Base-by-base conservation (phyloP, 805 yeast genomes). In the Ogataea methanolica region DNA sequence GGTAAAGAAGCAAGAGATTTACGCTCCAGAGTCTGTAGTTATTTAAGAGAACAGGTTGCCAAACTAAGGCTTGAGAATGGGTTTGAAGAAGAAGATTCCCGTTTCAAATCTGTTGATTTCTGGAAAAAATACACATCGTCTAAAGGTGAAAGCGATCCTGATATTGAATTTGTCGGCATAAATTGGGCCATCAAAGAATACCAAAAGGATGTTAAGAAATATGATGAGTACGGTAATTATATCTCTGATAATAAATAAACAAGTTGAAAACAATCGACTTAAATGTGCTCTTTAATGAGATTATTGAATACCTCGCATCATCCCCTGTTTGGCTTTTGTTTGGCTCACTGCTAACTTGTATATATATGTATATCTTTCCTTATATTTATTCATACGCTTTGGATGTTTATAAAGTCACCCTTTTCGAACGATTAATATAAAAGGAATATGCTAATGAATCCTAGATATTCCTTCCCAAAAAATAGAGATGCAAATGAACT, bases 111-210 rank as follows among this genome's bases (percentile, higher is more conserved):
- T 31, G 90, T 88, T 1, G 65, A 65, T 19, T 91, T 85, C 73
- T 91, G 98, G 98, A 78, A 71, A 54, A 64, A 69, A 19, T 88
- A 73, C 62, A 86, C 92, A 7, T 42, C 48, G 2, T 65, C 83
- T 3, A 88, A 83, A 65, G 95, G 95, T 11, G 67, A 58, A 23
- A 75, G 82, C 48, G 89, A 81, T 50, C 85, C 85, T 0, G 86
- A 80, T 46, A 77, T 88, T 21, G 67, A 80, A 55, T 85, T 88
- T 55, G 75, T 85, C 26, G 96, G 96, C 2, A 69, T 81, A 59
- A 88, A 88, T 61, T 87, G 95, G 94, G 95, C 95, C 1, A 77
- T 86, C 36, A 79, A 78, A 61, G 73, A 89, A 56, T 74, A 82
- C 41, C 95, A 87, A 61, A 72, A 71, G 42, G 50, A 59, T 35